Conservation (phyloP, 2,329 filamentous ascomycete genomes). For the Claviceps sorghi region DNA sequence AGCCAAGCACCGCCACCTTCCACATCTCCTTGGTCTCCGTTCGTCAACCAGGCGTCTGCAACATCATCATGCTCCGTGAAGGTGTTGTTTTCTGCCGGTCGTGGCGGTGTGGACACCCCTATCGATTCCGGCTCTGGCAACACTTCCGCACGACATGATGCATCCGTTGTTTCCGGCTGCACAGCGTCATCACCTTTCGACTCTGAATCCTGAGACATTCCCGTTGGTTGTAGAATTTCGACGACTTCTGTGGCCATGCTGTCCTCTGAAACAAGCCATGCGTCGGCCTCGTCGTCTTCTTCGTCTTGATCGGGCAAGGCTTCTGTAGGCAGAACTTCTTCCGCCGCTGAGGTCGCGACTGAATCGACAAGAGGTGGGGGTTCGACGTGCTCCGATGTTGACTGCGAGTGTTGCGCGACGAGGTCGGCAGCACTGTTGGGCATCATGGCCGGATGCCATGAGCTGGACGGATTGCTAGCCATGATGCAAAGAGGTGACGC, state of each 20-base stretch:
- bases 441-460: constrained; percentile 28
- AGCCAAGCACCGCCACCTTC: constrained; percentile 14
- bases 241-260: neutral
- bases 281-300: constrained; percentile 6
- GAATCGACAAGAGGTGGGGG: neutral
- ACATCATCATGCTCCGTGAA: neutral
- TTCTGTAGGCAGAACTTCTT: neutral
- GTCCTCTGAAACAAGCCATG: constrained; percentile 12
- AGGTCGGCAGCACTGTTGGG: constrained; percentile 15
- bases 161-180: neutral
- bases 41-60: constrained; percentile 1
- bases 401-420: neutral
- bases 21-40: constrained; percentile 10
- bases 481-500: constrained; percentile 15
- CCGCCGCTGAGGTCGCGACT: neutral
- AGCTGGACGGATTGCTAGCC: constrained; percentile 21
- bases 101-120: neutral
- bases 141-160: neutral
- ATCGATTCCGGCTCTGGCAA: neutral
- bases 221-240: neutral
- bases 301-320: constrained; percentile 1
- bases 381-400: neutral
- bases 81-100: neutral
- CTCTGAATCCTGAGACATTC: neutral
- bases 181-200: neutral